Base-by-base conservation (phyloP, 352 stramenopile species). In the Pythium pyrilobum region DNA sequence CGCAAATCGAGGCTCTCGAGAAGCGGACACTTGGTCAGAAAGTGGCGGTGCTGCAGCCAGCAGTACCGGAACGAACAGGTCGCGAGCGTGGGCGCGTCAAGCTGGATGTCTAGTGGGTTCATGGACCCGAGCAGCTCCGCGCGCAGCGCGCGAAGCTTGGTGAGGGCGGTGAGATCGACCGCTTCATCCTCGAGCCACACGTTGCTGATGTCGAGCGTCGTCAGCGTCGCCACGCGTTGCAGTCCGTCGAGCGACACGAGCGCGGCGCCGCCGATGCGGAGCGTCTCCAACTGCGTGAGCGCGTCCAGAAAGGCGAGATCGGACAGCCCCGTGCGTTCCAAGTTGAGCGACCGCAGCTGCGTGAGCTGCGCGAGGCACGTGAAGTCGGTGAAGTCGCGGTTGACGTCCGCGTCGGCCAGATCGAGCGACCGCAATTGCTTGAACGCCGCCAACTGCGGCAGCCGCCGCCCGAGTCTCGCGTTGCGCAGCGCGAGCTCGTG, bases 1-100 rank as follows among this genome's bases (percentile, higher is more conserved):
- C 50, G 50, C 28, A 57, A 23, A 42, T 57, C 50, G 2, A 57
- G 21, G 16, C 33, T 20, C 28, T 23, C 24, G 5, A 57, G 50
- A 1, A 24, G 32, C 6, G 39, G 21, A 31, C 50, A 50, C 10
- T 28, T 18, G 3, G 50, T 32, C 6, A 57, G 39, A 23, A 50
- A 57, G 4, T 49, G 23, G 18, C 28, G 39, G 18, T 57, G 28
- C 21, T 34, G 13, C 4, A 57, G 29, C 50, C 50, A 57, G 20
- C 50, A 57, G 28, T 43, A 49, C 7, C 50, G 50, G 5, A 57
- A 36, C 38, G 50, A 57, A 16, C 27, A 40, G 23, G 29, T 39
- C 39, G 16, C 13, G 11, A 57, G 29, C 2, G 20, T 18, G 2
- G 50, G 38, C 20, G 50, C 39, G 21, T 49, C 23, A 28, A 57